phyloP scores from a whole-genome alignment of 305 asterid genomes.

The Fraxinus albicans region DNA sequence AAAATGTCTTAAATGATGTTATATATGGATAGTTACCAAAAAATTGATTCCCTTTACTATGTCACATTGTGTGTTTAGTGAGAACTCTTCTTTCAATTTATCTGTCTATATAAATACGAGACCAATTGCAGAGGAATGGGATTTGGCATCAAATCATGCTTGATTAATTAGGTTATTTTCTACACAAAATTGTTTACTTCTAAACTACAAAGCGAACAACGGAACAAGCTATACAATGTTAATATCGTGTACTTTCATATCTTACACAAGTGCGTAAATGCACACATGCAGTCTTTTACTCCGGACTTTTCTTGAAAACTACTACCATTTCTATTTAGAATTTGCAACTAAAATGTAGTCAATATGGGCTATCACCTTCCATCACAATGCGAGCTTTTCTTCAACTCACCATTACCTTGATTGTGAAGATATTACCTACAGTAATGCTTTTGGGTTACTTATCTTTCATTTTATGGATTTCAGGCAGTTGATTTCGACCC shows the following conservation, averaged over 20 bases:
- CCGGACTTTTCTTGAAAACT: too few relatives aligned
- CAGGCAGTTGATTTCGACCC: constrained; percentile 94
- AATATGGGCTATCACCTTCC: neutral
- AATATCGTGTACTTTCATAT: too few relatives aligned
- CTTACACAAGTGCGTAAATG: too few relatives aligned
- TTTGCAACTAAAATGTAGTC: neutral
- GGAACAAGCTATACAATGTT: too few relatives aligned
- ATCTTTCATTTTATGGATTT: constrained; percentile 1
- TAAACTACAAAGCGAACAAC: too few relatives aligned
- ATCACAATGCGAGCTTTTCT: neutral
- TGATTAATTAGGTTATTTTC: too few relatives aligned
- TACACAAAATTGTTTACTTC: too few relatives aligned
- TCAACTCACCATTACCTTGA: neutral
- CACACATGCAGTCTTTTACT: neutral
- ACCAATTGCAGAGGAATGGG: too few relatives aligned
- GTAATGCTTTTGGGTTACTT: neutral
- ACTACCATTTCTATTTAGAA: neutral
- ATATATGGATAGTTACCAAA: neutral
- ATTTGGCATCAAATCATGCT: too few relatives aligned
- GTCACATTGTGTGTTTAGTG: neutral
- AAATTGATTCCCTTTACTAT: neutral
- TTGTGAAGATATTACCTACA: neutral
- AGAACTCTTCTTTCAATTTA: neutral
- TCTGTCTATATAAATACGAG: neutral
- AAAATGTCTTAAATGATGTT: neutral